A percentile compares a stretch with the other conserved stretches of the same genome.
phyloP scores from a whole-genome alignment of 1,284 basidiomycete species.

The Lignosus rhinocerotis region DNA sequence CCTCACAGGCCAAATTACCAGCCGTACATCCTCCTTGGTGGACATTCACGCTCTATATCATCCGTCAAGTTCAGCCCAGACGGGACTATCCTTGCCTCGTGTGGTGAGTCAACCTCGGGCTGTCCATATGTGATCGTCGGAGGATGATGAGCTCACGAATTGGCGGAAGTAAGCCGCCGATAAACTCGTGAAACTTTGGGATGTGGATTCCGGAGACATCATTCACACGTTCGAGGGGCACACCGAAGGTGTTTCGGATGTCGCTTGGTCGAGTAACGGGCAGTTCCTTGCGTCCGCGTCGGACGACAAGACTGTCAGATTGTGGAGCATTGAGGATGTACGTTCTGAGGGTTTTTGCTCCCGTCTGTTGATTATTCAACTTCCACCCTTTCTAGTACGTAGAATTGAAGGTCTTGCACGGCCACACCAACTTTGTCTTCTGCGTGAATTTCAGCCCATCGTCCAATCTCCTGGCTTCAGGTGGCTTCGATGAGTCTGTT shows the following conservation, averaged over 20 bases:
- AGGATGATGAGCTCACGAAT: conserved; percentile 12
- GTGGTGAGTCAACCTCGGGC: conserved; percentile 53
- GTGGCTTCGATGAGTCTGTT: conserved; percentile 93
- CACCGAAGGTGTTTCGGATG: conserved; percentile 82
- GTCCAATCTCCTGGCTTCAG: conserved; percentile 88
- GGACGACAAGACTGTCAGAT: conserved; percentile 83
- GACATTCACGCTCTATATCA: conserved; percentile 73
- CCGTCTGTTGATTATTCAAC: background rate
- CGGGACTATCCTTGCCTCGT: conserved; percentile 71
- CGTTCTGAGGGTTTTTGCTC: background rate
- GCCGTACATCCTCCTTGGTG: conserved; percentile 58
- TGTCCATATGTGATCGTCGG: conserved; percentile 2
- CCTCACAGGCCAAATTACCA: conserved; percentile 40
- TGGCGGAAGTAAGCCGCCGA: conserved; percentile 66
- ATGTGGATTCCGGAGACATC: conserved; percentile 68
- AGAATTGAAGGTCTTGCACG: conserved; percentile 62
- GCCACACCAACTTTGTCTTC: conserved; percentile 94
- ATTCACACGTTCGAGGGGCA: conserved; percentile 72
- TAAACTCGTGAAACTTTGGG: conserved; percentile 80
- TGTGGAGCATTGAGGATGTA: conserved; percentile 70
- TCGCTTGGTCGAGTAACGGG: conserved; percentile 84
- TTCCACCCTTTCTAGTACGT: conserved; percentile 44
- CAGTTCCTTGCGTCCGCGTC: conserved; percentile 86
- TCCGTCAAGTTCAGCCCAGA: conserved; percentile 81
- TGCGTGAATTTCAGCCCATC: conserved; percentile 90